Conservation (phyloP, 129 eudicot species). For the Artemisia argyi region DNA sequence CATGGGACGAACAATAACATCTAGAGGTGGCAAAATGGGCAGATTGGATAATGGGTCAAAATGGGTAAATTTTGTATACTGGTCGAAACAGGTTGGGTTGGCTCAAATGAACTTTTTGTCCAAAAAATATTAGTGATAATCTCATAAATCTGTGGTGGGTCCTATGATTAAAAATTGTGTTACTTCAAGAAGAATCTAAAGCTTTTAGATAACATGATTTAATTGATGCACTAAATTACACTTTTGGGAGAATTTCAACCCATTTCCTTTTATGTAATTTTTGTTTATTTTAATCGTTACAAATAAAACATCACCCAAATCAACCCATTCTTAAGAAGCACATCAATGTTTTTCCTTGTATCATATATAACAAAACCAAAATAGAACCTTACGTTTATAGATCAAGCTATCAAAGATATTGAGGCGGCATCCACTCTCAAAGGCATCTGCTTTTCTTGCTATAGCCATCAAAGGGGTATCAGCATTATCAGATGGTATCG, state of each 20-base stretch:
- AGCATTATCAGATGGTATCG: slow-evolving; percentile 33
- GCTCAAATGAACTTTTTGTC: not conserved
- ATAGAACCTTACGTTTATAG: slow-evolving; percentile 29
- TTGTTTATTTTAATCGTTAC: no score
- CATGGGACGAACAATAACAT: not conserved
- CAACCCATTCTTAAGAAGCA: not conserved
- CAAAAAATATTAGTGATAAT: not conserved
- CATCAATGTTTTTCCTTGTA: not conserved
- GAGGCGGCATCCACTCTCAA: slow-evolving; percentile 45
- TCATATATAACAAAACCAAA: slow-evolving; percentile 4
- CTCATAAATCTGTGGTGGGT: not conserved
- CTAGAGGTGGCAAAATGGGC: no score
- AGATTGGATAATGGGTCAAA: no score
- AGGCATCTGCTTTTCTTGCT: slow-evolving; percentile 46
- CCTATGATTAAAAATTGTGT: not conserved
- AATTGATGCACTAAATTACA: not conserved
- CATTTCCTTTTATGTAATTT: no score
- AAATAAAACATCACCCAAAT: no score
- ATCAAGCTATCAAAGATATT: slow-evolving; percentile 36
- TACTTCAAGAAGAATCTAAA: not conserved
- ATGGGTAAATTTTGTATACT: not conserved
- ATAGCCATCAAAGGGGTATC: slow-evolving; percentile 45
- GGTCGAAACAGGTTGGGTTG: not conserved
- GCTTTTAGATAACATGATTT: not conserved
- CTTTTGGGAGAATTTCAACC: no score